phyloP scores from a whole-genome alignment of 2,329 filamentous ascomycete genomes.

The Diaporthe velutina region DNA sequence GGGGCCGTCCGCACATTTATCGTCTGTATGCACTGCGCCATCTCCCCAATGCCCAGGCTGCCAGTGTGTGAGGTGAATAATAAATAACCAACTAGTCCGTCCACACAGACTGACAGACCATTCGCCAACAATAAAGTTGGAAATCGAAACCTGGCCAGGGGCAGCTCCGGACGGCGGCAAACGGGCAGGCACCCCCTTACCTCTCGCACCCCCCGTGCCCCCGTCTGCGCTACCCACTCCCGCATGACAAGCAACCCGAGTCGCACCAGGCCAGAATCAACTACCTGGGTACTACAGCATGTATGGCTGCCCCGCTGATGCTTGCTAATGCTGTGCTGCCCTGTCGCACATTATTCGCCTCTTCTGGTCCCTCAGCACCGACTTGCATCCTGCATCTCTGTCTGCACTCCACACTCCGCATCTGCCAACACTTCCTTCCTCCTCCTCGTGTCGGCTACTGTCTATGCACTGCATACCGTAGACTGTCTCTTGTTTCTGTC shows the following conservation, averaged over 20 bases:
- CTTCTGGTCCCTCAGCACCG: conserved; percentile 1
- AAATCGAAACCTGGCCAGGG: conserved; percentile 31
- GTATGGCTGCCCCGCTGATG: background rate
- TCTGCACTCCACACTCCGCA: conserved; percentile 2
- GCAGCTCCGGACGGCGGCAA: conserved; percentile 23
- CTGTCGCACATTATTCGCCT: conserved; percentile 21
- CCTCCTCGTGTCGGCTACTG: background rate
- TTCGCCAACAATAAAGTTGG: conserved; percentile 30
- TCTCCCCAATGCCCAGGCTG: background rate
- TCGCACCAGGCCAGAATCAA: conserved; percentile 7
- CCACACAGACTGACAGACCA: no score
- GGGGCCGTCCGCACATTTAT: background rate
- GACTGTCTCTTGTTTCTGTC: background rate
- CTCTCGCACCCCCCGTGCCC: background rate
- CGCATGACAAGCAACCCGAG: conserved; percentile 21
- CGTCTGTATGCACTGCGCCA: conserved; percentile 1
- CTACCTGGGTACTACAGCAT: background rate
- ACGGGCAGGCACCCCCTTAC: conserved; percentile 4
- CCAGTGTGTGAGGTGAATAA: background rate
- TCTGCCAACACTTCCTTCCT: conserved; percentile 9
- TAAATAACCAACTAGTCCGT: background rate
- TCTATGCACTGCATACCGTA: no score
- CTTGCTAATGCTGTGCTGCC: conserved; percentile 2
- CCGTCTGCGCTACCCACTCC: conserved; percentile 2
- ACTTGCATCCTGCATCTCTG: conserved; percentile 13